Evolutionary conservation across 2,329 filamentous ascomycete species (phyloP).

Genomic region (Scleromitrula shiraiana): DNA sequence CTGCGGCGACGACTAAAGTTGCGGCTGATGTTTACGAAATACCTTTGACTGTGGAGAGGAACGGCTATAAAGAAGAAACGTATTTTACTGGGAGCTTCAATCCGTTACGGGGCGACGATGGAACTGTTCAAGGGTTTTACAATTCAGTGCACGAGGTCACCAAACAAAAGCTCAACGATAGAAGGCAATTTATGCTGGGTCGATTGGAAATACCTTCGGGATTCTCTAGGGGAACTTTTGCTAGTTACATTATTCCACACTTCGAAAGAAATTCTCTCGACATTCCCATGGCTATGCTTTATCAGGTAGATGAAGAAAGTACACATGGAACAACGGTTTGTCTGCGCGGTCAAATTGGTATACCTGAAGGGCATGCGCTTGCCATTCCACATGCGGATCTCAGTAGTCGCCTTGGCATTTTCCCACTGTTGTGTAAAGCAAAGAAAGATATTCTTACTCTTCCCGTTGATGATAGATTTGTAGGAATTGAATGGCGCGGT

Average conservation of each 20-base stretch:
- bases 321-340: conserved; percentile 8
- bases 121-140: conserved; percentile 21
- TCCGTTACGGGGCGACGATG: conserved; percentile 20
- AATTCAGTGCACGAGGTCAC: conserved; percentile 21
- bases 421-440: conserved; percentile 20
- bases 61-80: conserved; percentile 21
- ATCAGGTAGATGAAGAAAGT: conserved; percentile 21
- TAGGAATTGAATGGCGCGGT: conserved; percentile 14
- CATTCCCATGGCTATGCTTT: conserved; percentile 25
- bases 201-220: conserved; percentile 13
- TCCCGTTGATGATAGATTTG: conserved; percentile 20
- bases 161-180: conserved; percentile 17
- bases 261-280: conserved; percentile 21
- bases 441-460: conserved; percentile 15
- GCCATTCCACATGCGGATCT: conserved; percentile 15
- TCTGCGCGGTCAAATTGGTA: conserved; percentile 16
- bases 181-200: conserved; percentile 21
- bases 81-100: conserved; percentile 25
- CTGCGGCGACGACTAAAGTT: conserved; percentile 16
- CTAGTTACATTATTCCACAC: conserved; percentile 16
- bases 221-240: conserved; percentile 10
- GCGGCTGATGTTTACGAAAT: conserved; percentile 20
- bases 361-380: conserved; percentile 19
- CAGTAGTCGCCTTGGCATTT: conserved; percentile 15
- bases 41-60: conserved; percentile 20